Evolutionary conservation across 2,329 filamentous ascomycete species (phyloP).

Genomic region (Aspergillus aculeatinus): DNA sequence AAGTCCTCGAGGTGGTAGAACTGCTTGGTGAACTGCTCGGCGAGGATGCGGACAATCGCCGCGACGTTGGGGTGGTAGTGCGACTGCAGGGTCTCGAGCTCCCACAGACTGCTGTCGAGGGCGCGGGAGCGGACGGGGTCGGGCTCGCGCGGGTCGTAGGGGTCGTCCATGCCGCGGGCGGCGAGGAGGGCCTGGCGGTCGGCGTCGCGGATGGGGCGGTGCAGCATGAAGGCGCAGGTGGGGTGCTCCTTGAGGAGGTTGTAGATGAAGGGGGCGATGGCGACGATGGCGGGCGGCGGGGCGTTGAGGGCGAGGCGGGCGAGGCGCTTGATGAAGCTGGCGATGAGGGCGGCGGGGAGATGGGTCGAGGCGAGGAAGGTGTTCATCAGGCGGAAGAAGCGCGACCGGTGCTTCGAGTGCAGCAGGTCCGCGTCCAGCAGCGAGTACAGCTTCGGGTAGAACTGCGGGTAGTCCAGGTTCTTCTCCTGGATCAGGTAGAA

Average conservation of each 20-base stretch:
- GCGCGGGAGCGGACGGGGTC: constrained; percentile 85
- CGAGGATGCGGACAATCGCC: constrained; percentile 87
- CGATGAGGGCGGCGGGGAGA: constrained; percentile 84
- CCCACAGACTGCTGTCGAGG: constrained; percentile 93
- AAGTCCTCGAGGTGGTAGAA: constrained; percentile 97
- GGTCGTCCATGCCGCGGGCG: constrained; percentile 66
- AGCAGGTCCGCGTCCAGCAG: constrained; percentile 81
- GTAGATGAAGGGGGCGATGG: constrained; percentile 89
- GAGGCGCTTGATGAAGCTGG: constrained; percentile 95
- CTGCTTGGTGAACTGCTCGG: constrained; percentile 95
- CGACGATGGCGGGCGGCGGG: constrained; percentile 84
- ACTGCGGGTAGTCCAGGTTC: constrained; percentile 93
- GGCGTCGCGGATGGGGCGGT: constrained; percentile 65
- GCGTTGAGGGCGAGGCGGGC: constrained; percentile 80
- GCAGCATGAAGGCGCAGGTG: constrained; percentile 92
- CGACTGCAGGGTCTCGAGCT: constrained; percentile 82
- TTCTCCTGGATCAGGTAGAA: constrained; percentile 92
- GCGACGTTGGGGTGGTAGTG: constrained; percentile 98
- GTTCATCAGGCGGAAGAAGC: constrained; percentile 88
- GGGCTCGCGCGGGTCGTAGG: constrained; percentile 70
- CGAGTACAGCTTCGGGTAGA: constrained; percentile 92
- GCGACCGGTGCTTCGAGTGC: constrained; percentile 90
- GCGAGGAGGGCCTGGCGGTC: constrained; percentile 61
- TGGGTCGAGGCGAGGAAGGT: constrained; percentile 89
- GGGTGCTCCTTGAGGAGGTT: constrained; percentile 90